Evolutionary conservation across 2,329 filamentous ascomycete species (phyloP), one percentile per base, ranked within the genome.

Genomic region (Sporothrix pseudoabietina): DNA sequence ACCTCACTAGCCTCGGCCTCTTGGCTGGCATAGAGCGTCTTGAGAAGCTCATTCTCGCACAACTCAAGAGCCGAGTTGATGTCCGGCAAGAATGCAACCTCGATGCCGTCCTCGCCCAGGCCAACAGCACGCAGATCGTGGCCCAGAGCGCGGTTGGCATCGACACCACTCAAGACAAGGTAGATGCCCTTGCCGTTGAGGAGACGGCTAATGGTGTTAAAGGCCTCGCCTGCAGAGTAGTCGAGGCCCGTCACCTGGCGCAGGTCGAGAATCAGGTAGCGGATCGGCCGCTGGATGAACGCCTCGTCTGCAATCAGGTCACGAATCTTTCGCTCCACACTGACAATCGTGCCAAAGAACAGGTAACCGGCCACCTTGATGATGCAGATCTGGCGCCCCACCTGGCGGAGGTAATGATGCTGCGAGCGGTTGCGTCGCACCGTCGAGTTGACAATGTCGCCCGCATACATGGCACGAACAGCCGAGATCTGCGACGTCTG

Each of bases 331-430:
- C 93, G 92, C 81, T 99, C 96, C 0, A 99, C 95, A 66, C 93
- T 94, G 71, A 98, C 95, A 76, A 99, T 97, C 2, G 94, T 98
- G 19, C 96, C 96, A 77, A 99, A 99, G 85, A 99, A 99, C n/a
- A 99, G 88, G 79, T 95, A 98, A 0, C 96, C 95, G 0, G 92
- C 91, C 19, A 99, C 87, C 81, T 98, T 98, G 78, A 97, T 92
- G 69, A 98, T 90, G 74, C 93, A 92, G 47, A 97, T 96, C 80
- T 99, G 96, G 44, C 89, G 88, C 3, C 95, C 94, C 19, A 96
- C 94, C 76, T 95, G 88, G 75, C 91, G 90, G 4, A 99, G 85
- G 79, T 96, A 99, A 74, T 92, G 90, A 74, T 94, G 91, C 78
- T 99, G 96, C 3, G 94, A 90, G 0, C 93, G 93, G 77, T 97